These are phyloP conservation scores for Candida nonsorbophila DNA, from an alignment of 805 yeast species.

Conservation along the genomic window DNA sequence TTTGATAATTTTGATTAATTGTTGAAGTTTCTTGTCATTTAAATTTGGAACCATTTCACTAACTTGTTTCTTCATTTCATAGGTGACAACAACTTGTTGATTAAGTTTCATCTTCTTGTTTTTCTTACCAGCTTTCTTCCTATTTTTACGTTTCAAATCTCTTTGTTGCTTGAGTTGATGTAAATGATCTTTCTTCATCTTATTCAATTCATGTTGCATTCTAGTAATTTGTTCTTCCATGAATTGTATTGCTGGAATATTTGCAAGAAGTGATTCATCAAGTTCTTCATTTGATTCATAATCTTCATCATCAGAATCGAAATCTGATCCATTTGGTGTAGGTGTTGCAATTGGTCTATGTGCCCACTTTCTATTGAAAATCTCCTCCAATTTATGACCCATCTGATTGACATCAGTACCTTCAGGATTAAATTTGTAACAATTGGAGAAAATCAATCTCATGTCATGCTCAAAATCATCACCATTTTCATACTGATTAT, in stretches of 20 bases:
- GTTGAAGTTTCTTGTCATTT: conserved; percentile 75
- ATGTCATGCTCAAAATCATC: conserved; percentile 85
- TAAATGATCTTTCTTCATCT: conserved; percentile 73
- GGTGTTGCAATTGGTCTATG: conserved; percentile 64
- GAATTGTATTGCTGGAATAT: conserved; percentile 86
- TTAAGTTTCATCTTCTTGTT: conserved; percentile 16
- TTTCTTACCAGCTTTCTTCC: conserved; percentile 35
- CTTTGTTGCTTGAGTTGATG: conserved; percentile 63
- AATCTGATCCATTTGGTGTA: conserved; percentile 50
- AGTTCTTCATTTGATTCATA: conserved; percentile 56
- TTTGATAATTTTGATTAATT: conserved; percentile 79
- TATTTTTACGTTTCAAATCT: conserved; percentile 43
- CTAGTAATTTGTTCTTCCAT: conserved; percentile 81
- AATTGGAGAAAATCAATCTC: conserved; percentile 77
- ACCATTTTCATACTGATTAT: conserved; percentile 83
- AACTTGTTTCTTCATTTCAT: conserved; percentile 94
- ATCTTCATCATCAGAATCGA: conserved; percentile 21
- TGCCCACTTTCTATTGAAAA: conserved; percentile 84
- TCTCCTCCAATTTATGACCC: conserved; percentile 88
- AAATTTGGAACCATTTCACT: conserved; percentile 76
- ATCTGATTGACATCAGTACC: conserved; percentile 94
- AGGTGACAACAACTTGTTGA: conserved; percentile 54
- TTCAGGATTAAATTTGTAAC: conserved; percentile 90
- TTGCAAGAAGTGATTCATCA: conserved; percentile 46
- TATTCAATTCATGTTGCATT: conserved; percentile 80